Conservation (phyloP, 139 green algal genomes). For the Tetraselmis chui region DNA sequence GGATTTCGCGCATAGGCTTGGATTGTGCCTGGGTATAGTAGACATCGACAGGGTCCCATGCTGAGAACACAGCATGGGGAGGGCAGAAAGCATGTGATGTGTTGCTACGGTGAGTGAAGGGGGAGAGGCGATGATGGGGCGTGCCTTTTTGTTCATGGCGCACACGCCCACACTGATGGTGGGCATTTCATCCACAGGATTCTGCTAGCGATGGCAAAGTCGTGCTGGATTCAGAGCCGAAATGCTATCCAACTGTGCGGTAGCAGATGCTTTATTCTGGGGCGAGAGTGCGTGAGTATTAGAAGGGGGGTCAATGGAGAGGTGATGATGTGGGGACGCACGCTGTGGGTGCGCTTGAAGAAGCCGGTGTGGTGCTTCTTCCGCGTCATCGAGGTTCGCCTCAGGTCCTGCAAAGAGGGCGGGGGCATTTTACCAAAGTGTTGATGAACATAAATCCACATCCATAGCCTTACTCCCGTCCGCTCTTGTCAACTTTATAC, state of each 20-base stretch:
- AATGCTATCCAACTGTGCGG: no score
- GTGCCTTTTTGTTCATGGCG: slow-evolving; percentile 88
- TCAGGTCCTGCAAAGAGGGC: not conserved
- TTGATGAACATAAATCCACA: no score
- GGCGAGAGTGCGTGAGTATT: no score
- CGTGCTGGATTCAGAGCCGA: no score
- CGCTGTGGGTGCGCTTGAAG: not conserved
- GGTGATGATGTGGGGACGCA: not conserved
- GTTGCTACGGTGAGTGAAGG: slow-evolving; percentile 1
- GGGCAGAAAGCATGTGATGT: not conserved
- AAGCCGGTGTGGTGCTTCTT: not conserved
- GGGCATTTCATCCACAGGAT: not conserved
- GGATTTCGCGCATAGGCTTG: slow-evolving; percentile 90
- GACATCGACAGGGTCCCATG: not conserved
- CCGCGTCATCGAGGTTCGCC: not conserved
- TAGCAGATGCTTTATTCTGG: no score
- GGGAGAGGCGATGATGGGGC: not conserved
- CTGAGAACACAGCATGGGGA: not conserved
- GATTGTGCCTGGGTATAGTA: slow-evolving; percentile 40
- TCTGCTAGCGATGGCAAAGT: no score
- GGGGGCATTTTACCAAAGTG: no score
- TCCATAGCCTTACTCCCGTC: no score
- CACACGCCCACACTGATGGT: slow-evolving; percentile 37
- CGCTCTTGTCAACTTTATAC: no score
- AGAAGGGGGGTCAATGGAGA: no score